A percentile compares a stretch with the other conserved stretches of the same genome.
Evolutionary conservation across 208 protist species (phyloP).

Genomic region (Angomonas ambiguus): DNA sequence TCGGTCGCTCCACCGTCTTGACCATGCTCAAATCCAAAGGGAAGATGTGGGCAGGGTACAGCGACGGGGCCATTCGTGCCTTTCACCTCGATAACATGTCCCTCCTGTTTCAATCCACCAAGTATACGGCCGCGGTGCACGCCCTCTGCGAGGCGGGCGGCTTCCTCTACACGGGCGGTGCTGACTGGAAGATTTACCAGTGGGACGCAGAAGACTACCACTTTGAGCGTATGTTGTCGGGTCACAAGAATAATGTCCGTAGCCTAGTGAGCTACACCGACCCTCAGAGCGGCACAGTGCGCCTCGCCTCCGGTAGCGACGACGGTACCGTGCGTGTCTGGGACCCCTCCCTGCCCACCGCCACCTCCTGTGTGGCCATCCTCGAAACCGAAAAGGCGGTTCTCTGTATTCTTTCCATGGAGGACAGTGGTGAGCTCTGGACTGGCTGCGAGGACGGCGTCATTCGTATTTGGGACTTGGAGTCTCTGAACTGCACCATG

Average conservation of each 20-base stretch:
- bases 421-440: constrained; percentile 56
- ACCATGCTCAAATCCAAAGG: constrained; percentile 23
- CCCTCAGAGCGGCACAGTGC: constrained; percentile 24
- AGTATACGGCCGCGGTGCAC: constrained; percentile 58
- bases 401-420: constrained; percentile 27
- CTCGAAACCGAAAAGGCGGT: constrained; percentile 34
- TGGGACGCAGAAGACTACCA: constrained; percentile 50
- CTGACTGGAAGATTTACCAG: constrained; percentile 71
- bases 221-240: constrained; percentile 50
- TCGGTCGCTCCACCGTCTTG: constrained; percentile 19
- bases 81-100: constrained; percentile 25
- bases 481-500: constrained; percentile 27
- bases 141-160: constrained; percentile 32
- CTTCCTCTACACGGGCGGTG: constrained; percentile 57
- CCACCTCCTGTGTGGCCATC: constrained; percentile 43
- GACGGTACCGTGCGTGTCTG: constrained; percentile 60
- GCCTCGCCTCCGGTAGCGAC: constrained; percentile 55
- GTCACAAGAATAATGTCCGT: constrained; percentile 56
- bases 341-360: constrained; percentile 23
- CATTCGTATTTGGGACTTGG: constrained; percentile 58
- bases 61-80: constrained; percentile 52
- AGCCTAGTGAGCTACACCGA: constrained; percentile 38
- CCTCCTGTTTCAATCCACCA: constrained; percentile 35
- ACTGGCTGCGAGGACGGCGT: constrained; percentile 46
- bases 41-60: constrained; percentile 58